Base-by-base conservation (phyloP, 2,329 filamentous ascomycete genomes). In the Ophiostoma himal-ulmi region DNA sequence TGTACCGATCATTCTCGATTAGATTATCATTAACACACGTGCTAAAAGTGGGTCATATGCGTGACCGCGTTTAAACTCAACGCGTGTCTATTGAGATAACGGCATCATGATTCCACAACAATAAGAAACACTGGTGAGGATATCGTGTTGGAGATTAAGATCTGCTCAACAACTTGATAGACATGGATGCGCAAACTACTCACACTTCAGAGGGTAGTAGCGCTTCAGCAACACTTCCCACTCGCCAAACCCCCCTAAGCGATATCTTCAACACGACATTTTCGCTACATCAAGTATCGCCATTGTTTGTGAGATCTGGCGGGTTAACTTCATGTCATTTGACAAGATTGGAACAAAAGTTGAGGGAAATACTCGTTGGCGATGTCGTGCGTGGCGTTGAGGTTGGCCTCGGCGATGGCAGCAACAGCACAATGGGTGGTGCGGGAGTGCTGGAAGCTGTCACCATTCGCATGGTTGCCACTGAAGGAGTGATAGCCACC, bases 301-400 rank as follows among this genome's bases (percentile, higher is more conserved):
- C 85, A 1, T 78, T 88, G 0, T 82, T 83, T 75, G 71, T 85
- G 30, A 84, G 84, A 34, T 69, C 77, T 3, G 77, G 81, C 2
- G 57, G 74, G 0, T 78, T 87, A 0, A 78, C 78, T 0, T 66
- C 76, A 0, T 60, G 75, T 0, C 80, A 82, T 3, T 79, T 88
- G 2, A 76, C 79, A 17, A 70, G 76, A 0, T 78, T 88, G 0
- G 81, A 83, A 0, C 80, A 80, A 8, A 80, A 83, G 1, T 77
- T 88, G 1, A 83, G 85, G 54, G 85, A 88, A 67, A 80, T 80
- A 1, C 80, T 88, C 0, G 84, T 87, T 0, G 86, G 86, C 20
- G 86, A 88, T 73, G 83, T 86, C 1, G 84, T 88, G n/a, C 83
- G 86, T 70, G 86, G 86, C 62, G 83, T 88, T 22, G 84, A 88